Conservation (phyloP, 805 yeast species). For the Isabelozyma rhagii region DNA sequence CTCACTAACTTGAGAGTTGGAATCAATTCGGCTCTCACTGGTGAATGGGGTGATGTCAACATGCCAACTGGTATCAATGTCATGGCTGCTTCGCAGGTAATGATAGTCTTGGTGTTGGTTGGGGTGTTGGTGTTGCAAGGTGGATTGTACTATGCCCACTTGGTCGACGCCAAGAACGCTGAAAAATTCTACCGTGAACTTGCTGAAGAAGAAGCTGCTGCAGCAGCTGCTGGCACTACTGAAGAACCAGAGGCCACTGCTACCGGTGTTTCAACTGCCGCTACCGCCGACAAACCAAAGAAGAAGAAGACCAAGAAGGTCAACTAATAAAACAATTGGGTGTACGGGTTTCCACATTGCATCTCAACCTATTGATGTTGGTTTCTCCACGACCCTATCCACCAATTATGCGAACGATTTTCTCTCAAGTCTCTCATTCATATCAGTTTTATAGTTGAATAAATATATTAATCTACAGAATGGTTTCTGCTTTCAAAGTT, state of each 20-base stretch:
- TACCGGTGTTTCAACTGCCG: slow-evolving; percentile 1
- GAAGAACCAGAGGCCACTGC: slow-evolving; percentile 3
- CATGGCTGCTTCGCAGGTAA: slow-evolving; percentile 82
- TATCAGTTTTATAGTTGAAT: neutral
- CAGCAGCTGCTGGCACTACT: slow-evolving; percentile 10
- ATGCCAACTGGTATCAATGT: slow-evolving; percentile 83
- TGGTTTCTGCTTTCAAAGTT: slow-evolving; percentile 31
- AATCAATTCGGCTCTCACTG: slow-evolving; percentile 59
- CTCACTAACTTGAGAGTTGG: slow-evolving; percentile 86
- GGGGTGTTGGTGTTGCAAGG: slow-evolving; percentile 86
- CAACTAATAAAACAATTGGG: neutral
- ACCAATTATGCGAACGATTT: neutral
- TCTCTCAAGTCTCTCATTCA: neutral
- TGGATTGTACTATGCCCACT: slow-evolving; percentile 84
- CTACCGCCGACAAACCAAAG: slow-evolving; percentile 4
- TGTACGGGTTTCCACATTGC: neutral
- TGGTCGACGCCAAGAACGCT: slow-evolving; percentile 45
- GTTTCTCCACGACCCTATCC: neutral
- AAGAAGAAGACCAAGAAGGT: slow-evolving; percentile 11
- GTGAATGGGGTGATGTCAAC: slow-evolving; percentile 93
- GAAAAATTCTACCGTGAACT: slow-evolving; percentile 28
- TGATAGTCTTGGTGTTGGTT: slow-evolving; percentile 63
- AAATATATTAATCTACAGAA: neutral
- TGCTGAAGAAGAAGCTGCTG: slow-evolving; percentile 14
- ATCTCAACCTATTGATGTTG: neutral